Base-by-base conservation (phyloP, 805 yeast species). In the Ogataea angusta region DNA sequence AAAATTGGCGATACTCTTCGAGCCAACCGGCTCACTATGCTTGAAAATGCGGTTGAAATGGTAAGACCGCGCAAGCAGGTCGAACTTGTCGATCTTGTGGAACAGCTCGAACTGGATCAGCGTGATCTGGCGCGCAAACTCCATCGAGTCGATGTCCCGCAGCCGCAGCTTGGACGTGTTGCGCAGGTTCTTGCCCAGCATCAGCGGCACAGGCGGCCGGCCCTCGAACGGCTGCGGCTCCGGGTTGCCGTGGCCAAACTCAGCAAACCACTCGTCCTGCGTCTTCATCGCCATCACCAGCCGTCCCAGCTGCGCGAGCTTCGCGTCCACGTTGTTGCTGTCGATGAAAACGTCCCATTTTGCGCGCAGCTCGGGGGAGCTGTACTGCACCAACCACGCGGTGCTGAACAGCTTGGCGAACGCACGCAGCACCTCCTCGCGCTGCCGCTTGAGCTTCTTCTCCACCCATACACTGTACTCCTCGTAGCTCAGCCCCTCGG, bases 91-190 rank as follows among this genome's bases (percentile, higher is more conserved):
- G 33, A 91, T 84, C 43, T 74, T 71, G n/a, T 76, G 65, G 59
- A 83, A 90, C 23, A 80, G 63, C 31, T 72, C 74, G 55, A 80
- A 85, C 59, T 88, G 96, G 40, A 80, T 70, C n/a, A 87, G 60
- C 0, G 96, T 85, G 40, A 91, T 64, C 61, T 91, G 97, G 37
- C 89, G 70, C 0, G 97, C 96, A 49, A 90, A 70, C 45, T 81
- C 91, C 36, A 74, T 64, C 23, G 86, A 76, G 49, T 85, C 90
- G 38, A 87, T 75, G 38, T 85, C 93, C 43, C 76, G 60, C 22
- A 83, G 62, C 49, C 75, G 81, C 45, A 72, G 30, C 28, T 51
- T 52, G 52, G 67, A 68, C 33, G 71, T 63, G 21, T 51, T 51
- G 31, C 37, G 47, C 30, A 52, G 28, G 15, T 47, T 47, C 29